These are phyloP conservation scores for Colletotrichum sp. DNA, from an alignment of 2,329 filamentous ascomycete genomes.

Conservation along the genomic window DNA sequence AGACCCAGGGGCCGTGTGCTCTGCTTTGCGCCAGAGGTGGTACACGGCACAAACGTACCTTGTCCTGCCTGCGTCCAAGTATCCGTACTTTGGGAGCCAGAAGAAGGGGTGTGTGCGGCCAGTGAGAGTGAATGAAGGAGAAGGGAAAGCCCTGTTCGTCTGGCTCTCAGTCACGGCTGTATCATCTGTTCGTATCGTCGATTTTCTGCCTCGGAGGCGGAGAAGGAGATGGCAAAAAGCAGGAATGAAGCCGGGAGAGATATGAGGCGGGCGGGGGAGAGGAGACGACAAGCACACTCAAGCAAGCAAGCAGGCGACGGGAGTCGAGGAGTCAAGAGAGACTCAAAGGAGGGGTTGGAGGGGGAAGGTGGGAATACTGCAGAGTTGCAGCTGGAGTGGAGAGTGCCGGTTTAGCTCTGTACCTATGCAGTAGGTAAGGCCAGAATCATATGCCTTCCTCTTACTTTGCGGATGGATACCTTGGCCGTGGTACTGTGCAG, in stretches of 20 bases:
- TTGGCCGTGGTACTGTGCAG: neutral
- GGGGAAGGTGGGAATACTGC: neutral
- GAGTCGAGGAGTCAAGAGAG: neutral
- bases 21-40: neutral
- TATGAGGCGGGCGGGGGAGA: neutral
- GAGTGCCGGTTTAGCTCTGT: neutral
- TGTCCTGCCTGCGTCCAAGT: neutral
- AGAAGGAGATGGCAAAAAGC: neutral
- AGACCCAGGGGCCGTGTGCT: neutral
- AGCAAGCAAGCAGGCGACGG: neutral
- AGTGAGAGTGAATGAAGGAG: neutral
- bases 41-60: neutral
- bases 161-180: neutral
- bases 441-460: neutral
- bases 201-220: neutral
- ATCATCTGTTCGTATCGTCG: neutral
- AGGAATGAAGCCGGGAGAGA: neutral
- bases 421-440: neutral
- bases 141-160: neutral
- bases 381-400: slow-evolving; percentile 8
- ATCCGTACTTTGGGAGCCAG: neutral
- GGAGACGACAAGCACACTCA: neutral
- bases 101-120: neutral
- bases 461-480: neutral
- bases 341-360: neutral